A percentile compares a stretch with the other conserved stretches of the same genome.
Evolutionary conservation across 2,329 filamentous ascomycete species (phyloP).

Genomic region (Tolypocladium inflatum): DNA sequence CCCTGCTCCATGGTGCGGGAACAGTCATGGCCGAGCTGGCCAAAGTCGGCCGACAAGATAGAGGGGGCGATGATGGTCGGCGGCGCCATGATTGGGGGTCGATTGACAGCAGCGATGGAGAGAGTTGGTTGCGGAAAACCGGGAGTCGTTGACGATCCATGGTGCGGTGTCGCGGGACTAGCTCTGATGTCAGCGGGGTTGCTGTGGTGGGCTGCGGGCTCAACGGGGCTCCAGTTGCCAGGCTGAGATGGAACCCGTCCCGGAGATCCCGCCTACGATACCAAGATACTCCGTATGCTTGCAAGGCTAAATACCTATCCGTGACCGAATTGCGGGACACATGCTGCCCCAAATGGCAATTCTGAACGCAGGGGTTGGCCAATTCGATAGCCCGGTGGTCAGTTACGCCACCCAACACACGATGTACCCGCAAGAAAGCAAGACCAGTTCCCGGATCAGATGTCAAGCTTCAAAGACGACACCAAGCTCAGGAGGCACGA

Average conservation of each 20-base stretch:
- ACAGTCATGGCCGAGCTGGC: slow-evolving; percentile 77
- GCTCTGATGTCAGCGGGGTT: slow-evolving; percentile 8
- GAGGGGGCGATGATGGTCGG: slow-evolving; percentile 93
- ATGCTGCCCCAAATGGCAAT: not conserved
- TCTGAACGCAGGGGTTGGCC: too few species aligned
- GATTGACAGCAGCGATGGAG: not conserved
- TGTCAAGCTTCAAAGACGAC: not conserved
- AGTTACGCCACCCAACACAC: too few species aligned
- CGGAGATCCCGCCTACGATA: not conserved
- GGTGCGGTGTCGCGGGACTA: not conserved
- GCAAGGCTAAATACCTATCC: too few species aligned
- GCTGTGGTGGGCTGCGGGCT: slow-evolving; percentile 4
- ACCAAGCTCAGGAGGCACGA: not conserved
- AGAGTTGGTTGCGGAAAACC: not conserved
- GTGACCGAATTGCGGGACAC: too few species aligned
- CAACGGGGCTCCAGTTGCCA: slow-evolving; percentile 4
- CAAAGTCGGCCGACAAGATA: slow-evolving; percentile 97
- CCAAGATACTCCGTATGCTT: not conserved
- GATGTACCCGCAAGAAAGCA: too few species aligned
- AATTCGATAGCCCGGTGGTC: too few species aligned
- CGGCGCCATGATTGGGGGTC: slow-evolving; percentile 61
- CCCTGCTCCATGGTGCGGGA: slow-evolving; percentile 75
- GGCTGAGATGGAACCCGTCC: not conserved
- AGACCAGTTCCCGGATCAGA: not conserved
- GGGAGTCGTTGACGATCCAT: not conserved